Percentiles rank a stretch among this genome's conserved stretches.
These are phyloP conservation scores for Talaromyces sp. DNA, from an alignment of 2,329 filamentous ascomycete genomes.

Conservation along the genomic window DNA sequence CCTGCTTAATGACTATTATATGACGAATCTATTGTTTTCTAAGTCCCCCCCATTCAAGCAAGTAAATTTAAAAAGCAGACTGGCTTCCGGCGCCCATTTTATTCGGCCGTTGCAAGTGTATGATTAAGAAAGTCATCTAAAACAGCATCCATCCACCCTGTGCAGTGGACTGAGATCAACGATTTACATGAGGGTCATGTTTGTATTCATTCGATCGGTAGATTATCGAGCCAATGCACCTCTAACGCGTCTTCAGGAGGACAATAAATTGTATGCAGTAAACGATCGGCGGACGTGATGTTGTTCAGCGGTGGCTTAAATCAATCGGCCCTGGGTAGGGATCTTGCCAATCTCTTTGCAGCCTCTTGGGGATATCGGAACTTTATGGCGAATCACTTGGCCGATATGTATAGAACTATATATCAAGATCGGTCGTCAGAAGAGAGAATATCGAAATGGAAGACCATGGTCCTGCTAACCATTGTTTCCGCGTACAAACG, in stretches of 20 bases:
- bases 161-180: neutral
- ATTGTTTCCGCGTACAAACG: constrained; percentile 94
- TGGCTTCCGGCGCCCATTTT: neutral
- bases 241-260: neutral
- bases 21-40: neutral
- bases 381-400: constrained; percentile 17
- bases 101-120: neutral
- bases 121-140: neutral
- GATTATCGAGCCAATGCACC: neutral
- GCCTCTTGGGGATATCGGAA: neutral
- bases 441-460: neutral
- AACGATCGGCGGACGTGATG: neutral
- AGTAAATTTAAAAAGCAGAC: neutral
- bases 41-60: neutral
- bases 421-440: neutral
- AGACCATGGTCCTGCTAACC: constrained; percentile 47
- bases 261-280: neutral
- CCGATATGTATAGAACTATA: constrained; percentile 35
- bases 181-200: neutral
- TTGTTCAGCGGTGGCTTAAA: neutral
- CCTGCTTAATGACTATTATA: neutral
- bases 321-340: neutral
- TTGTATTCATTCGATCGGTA: neutral
- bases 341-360: neutral
- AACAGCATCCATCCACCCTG: neutral